Evolutionary conservation across 176 grass and related monocot genomes (phyloP).

Genomic region (Eleusine indica): DNA sequence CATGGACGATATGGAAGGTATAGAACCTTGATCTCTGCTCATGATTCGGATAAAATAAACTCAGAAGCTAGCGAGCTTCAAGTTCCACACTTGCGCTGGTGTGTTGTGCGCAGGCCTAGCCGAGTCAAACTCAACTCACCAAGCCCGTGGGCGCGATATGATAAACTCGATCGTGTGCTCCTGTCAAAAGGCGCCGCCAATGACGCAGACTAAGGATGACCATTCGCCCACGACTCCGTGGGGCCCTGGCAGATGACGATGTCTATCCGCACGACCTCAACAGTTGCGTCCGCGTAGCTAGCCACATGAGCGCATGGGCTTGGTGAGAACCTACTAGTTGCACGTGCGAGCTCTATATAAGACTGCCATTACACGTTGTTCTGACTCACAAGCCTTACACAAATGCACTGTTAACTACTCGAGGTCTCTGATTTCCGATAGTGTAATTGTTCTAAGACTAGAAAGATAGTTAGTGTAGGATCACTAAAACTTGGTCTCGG

Average conservation of each 20-base stretch:
- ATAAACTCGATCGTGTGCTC: neutral
- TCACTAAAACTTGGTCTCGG: neutral
- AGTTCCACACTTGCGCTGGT: neutral
- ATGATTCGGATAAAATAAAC: too few relatives aligned
- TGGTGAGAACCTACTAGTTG: neutral
- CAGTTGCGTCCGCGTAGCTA: constrained; percentile 11
- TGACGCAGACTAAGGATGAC: neutral
- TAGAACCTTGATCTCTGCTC: too few relatives aligned
- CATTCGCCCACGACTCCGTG: too few relatives aligned
- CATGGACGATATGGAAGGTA: neutral
- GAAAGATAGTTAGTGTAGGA: neutral
- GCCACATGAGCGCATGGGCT: neutral
- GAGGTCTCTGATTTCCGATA: too few relatives aligned
- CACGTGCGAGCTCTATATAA: constrained; percentile 9
- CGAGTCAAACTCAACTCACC: neutral
- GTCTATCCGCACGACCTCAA: neutral
- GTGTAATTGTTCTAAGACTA: neutral
- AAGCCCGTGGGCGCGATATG: neutral
- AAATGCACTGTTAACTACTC: neutral
- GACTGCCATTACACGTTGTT: neutral
- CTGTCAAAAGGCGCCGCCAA: neutral
- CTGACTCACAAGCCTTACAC: neutral
- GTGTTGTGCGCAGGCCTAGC: neutral
- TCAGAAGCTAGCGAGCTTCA: neutral
- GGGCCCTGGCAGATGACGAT: neutral